Evolutionary conservation across 805 yeast genomes (phyloP), one percentile per base, ranked within the genome.

Genomic region (Candida sithepensis): DNA sequence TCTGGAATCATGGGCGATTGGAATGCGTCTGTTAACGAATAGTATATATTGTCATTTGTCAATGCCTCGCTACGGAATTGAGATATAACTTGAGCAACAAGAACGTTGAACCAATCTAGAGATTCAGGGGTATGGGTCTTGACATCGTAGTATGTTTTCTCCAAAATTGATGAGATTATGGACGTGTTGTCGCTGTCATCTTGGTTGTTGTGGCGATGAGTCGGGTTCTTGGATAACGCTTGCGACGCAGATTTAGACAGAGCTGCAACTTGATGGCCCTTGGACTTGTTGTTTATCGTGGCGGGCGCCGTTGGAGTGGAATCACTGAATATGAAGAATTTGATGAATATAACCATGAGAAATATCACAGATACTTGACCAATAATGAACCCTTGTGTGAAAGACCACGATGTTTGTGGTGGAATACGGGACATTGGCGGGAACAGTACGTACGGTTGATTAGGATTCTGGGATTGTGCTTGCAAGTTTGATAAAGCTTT

Each of bases 51-150:
- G 63, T 94, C 94, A 42, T 90, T 82, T 38, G 78, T 73, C 47
- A 88, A 68, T 0, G 98, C 98, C 62, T 94, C 98, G n/a, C 83
- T 77, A 48, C 99, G 77, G 51, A 90, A 76, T 53, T 91, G 96
- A 28, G 88, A 80, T 22, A 94, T 82, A 7, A 90, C 83, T 64
- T 94, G 97, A 0, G 97, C 99, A 18, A 94, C 77, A 33, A 94
- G 72, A 1, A 94, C 97, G 54, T 92, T 94, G 65, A 94, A 89
- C 99, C 99, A 94, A 64, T 94, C 99, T 50, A 94, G 69, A 0
- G 97, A 85, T 69, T 94, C 99, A 0, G 97, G 79, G 16, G 82
- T 74, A 64, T 94, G 99, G 22, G 81, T 82, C 41, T 83, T 82
- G 1, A 94, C 97, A 60, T 94, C 87, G 66, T 94, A 94, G 61